Base-by-base conservation (phyloP, 306 rosid species). In the Inga oerstediana region DNA sequence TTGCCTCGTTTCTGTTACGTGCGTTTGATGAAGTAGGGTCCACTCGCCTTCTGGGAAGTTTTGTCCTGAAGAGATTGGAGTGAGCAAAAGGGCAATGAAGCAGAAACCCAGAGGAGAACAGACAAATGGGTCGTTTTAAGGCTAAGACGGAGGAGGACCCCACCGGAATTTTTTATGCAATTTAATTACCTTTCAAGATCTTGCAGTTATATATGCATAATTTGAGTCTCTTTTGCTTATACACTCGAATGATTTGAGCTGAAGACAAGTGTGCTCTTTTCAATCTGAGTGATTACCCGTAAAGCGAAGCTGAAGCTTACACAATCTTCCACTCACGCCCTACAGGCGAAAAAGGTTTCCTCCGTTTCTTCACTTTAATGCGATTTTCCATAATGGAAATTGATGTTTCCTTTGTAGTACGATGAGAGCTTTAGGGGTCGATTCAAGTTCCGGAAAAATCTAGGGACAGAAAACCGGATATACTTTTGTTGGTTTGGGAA, bases 161-260 rank as follows among this genome's bases (percentile, higher is more conserved):
- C 85, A 72, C 79, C 4, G 80, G 81, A 74, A 89, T 30, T 83
- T 77, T 80, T 75, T 43, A 6, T 20, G 86, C 44, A 81, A 58
- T 52, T 65, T 39, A 39, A 5, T 6, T 13, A 30, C 41, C 9
- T 65, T 73, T 81, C 87, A 59, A 44, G n/a, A 43, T 78, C 11
- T 24, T 13, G 7, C 34, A 17, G 9, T 65, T 30, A 5, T 41
- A 69, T 62, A 65, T 84, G 66, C 51, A 43, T 19, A 32, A 22
- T 8, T 48, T 19, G 44, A 59, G 76, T 66, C 30, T 66, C 34
- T 75, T 43, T 37, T 66, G 43, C 71, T 15, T 15, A 65, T 7
- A 65, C 71, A 7, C 43, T 32, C 10, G 10, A 74, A 77, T 61
- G 64, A 34, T 83, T 75, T 32, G 75, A 82, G 87, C 69, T 68